Evolutionary conservation across 495 filamentous ascomycete species (phyloP), one percentile per base, ranked within the genome.

Genomic region (Penicillium dipodomyicola): DNA sequence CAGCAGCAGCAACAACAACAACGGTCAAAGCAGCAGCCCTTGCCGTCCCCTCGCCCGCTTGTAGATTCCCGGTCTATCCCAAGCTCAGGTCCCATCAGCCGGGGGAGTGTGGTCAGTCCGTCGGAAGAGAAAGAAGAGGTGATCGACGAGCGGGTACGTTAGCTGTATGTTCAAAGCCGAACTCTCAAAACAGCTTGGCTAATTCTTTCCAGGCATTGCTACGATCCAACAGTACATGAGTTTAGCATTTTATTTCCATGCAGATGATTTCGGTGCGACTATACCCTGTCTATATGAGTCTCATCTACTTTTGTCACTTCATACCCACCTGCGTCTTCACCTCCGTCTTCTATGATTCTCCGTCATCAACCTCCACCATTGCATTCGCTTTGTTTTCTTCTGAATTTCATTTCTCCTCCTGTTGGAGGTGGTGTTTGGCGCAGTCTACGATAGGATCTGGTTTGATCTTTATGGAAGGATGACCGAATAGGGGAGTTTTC

Each of bases 101-200:
- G 72, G 9, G 78, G 76, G 15, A 81, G 74, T 52, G 67, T 80
- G 22, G 83, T 84, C 17, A 91, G 86, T 71, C 86, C 87, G 11
- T 72, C 74, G 39, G 69, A 86, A 33, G 78, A 85, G 49, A 78
- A 79, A 56, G 83, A 81, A 65, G 81, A 83, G 32, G 85, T 92
- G 78, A 82, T 87, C 40, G 72, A 91, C 69, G 85, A 86, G 64
- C 82, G 86, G 78, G 87, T 90, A 82, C 77, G 84, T 82, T 63
- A 63, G 57, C 56, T 56, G 59, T 65, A 59, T 59, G 55, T 57
- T 56, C 30, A 29, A 33, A 56, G 49, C 14, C 32, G 39, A 42
- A 41, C 11, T 50, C 48, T 30, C 48, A 49, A 52, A 73, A 32
- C 56, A 57, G n/a, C 30, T 52, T 33, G 51, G 51, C 65, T 63